Base-by-base conservation (phyloP, 805 yeast species). In the Candida namnaoensis region DNA sequence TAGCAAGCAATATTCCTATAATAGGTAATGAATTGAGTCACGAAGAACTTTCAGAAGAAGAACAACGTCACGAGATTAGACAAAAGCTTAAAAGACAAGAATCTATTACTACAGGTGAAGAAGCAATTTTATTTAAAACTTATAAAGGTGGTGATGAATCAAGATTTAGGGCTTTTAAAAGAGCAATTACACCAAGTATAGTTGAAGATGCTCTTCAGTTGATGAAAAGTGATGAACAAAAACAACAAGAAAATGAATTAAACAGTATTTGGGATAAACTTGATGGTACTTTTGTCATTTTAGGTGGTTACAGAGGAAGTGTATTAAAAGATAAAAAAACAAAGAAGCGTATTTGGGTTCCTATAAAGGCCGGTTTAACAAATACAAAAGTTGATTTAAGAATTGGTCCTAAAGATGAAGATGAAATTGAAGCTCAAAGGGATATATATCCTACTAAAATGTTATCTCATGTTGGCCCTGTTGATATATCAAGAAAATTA, bases 281-380 rank as follows among this genome's bases (percentile, higher is more conserved):
- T 1, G 80, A 78, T 23, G 96, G 96, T 5, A 88, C 88, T 53
- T 70, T 90, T 2, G 75, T 90, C 2, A 67, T 90, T 2, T 44
- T 90, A 59, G 96, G 96, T 5, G 97, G 97, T 0, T 90, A 84
- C 60, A 68, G 97, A 51, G 97, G 97, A 3, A 77, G 88, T 37
- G 74, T 82, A 5, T 62, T 90, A 40, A 59, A 91, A 36, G 93
- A 86, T 52, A 54, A 75, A 1, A 64, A 64, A 11, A 81, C 95
- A 0, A 61, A 68, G 12, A 75, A 80, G 45, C 66, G 91, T 40
- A 74, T 84, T 1, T 90, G 97, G 97, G 76, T 88, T 35, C 96
- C 97, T 1, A 55, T 83, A 6, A 82, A 84, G 51, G 96, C 91
- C 0, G 95, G 96, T 1, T 70, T 90, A 40, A 80, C 85, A 49